Evolutionary conservation across 768 basidiomycete genomes (phyloP), one percentile per base, ranked within the genome.

Genomic region (Pleurotus sapidus): DNA sequence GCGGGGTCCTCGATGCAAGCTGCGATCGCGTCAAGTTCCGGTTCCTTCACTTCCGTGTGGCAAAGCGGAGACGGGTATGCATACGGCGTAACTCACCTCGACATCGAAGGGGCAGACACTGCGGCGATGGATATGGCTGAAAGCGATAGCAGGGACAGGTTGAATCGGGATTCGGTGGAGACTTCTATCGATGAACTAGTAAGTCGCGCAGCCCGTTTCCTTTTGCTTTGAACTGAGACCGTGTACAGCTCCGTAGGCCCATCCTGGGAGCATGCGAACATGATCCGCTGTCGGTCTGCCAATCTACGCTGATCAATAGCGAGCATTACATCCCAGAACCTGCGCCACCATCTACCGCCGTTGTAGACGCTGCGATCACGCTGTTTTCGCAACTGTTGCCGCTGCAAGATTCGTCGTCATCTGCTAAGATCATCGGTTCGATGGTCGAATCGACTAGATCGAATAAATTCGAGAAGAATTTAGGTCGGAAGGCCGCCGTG

Each of bases 301-400:
- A 84, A 64, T 71, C 72, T n/a, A 71, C 68, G 23, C 67, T 77
- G 14, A 67, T 72, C 1, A 74, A 77, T 51, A 68, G 74, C 5
- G 80, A 82, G 56, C 80, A 80, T 49, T 64, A 66, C 11, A 65
- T 78, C 43, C 70, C 81, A 2, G 87, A 88, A 63, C 83, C 90
- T 6, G 84, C 91, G 6, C 87, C 95, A 2, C 77, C 95, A 2
- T 78, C 83, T 0, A 93, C 93, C 0, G 84, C 89, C 4, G 89
- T 93, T 8, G 89, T 97, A 24, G 91, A 98, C 67, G 85, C 89
- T 5, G 90, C 93, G 0, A 87, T 98, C n/a, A 84, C 89, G 43
- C 78, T 98, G 2, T 98, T 98, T 64, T 77, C 91, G 0, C 79
- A 82, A 37, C 72, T 97, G 38, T 80, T 97, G 24, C 87, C 91